Conservation (phyloP, 2,329 filamentous ascomycete genomes). For the Neospermospora avenae region DNA sequence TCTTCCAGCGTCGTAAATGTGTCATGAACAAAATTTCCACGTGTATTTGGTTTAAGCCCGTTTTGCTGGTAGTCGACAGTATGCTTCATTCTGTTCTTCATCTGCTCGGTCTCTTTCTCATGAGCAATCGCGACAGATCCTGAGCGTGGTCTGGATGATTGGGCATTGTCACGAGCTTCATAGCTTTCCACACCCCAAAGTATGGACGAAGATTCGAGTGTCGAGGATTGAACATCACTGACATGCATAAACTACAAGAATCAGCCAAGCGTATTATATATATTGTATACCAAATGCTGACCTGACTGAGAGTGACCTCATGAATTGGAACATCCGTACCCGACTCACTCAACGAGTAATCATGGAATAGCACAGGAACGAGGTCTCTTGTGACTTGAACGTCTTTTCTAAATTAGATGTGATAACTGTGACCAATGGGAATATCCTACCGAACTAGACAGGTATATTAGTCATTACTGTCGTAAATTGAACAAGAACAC, state of each 20-base stretch:
- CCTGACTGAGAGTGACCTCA: conserved; percentile 17
- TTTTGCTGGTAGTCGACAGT: conserved; percentile 12
- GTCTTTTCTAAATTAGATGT: not conserved
- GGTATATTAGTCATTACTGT: too few relatives aligned
- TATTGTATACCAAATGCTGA: not conserved
- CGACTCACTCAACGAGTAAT: conserved; percentile 15
- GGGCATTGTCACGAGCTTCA: too few relatives aligned
- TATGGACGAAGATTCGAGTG: too few relatives aligned
- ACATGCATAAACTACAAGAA: conserved; percentile 18
- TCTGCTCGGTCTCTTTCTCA: not conserved
- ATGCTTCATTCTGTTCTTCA: conserved; percentile 15
- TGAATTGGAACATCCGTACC: conserved; percentile 15
- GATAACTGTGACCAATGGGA: too few relatives aligned
- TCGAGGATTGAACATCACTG: conserved; percentile 3
- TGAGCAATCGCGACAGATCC: not conserved
- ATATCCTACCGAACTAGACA: too few relatives aligned
- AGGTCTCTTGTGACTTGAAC: conserved; percentile 18
- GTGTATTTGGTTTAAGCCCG: conserved; percentile 16
- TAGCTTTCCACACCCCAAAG: too few relatives aligned
- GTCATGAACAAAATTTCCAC: conserved; percentile 12
- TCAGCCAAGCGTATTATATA: too few relatives aligned
- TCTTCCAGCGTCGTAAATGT: conserved; percentile 16
- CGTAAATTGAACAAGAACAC: too few relatives aligned
- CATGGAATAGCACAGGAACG: conserved; percentile 20
- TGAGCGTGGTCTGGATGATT: not conserved